Conservation (phyloP, 2,329 filamentous ascomycete genomes). For the Diaporthe sp. region DNA sequence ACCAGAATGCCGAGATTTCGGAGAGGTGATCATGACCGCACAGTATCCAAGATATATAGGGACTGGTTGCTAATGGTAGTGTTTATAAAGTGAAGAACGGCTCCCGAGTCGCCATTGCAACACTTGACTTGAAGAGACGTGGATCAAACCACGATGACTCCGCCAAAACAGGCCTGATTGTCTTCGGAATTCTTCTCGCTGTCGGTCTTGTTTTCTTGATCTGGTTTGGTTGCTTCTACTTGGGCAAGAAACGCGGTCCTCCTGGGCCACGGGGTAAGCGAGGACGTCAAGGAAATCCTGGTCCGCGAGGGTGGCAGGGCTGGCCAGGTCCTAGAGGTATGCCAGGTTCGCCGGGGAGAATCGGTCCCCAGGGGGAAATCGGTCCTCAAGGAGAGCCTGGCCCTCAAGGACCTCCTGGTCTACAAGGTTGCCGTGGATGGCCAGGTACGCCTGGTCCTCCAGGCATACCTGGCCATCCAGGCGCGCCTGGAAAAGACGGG, state of each 20-base stretch:
- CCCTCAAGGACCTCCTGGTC: not conserved
- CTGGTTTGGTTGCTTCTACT: conserved; percentile 1
- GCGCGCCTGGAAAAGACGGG: not conserved
- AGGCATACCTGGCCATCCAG: not conserved
- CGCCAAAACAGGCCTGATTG: not conserved
- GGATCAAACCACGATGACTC: not conserved
- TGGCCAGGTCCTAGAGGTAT: too few relatives aligned
- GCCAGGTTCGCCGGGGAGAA: too few relatives aligned
- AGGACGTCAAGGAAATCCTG: not conserved
- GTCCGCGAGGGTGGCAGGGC: not conserved
- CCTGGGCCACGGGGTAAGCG: not conserved
- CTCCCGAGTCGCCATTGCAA: not conserved
- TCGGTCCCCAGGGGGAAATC: too few relatives aligned
- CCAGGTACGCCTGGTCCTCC: not conserved
- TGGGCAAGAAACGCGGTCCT: not conserved
- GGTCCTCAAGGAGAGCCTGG: too few relatives aligned
- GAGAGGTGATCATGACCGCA: not conserved
- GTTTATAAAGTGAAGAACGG: not conserved
- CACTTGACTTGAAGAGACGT: not conserved
- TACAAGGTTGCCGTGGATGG: not conserved
- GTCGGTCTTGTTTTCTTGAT: not conserved
- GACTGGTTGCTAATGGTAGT: not conserved
- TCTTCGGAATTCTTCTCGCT: not conserved
- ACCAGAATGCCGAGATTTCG: not conserved
- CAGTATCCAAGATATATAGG: not conserved